phyloP scores from a whole-genome alignment of 2,329 filamentous ascomycete species.

The Diaporthe helianthi region DNA sequence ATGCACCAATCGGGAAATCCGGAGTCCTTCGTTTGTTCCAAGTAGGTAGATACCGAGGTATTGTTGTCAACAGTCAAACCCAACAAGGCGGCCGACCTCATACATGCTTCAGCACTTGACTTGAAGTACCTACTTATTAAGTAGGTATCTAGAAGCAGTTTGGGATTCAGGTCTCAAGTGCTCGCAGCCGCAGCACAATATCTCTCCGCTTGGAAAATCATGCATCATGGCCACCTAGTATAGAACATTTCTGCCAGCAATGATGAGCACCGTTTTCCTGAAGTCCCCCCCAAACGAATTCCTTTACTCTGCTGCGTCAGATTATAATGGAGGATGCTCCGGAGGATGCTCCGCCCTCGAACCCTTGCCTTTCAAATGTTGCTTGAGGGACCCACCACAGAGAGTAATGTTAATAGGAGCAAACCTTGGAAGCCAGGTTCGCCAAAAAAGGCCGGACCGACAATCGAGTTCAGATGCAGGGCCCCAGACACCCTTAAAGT shows the following conservation, averaged over 20 bases:
- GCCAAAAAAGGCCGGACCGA: slow-evolving; percentile 1
- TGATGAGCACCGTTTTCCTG: background rate
- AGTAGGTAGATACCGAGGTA: no score
- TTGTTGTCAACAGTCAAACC: no score
- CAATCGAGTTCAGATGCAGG: background rate
- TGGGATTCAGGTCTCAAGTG: no score
- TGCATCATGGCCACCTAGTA: no score
- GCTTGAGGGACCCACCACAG: background rate
- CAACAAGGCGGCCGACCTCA: no score
- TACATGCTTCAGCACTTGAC: no score
- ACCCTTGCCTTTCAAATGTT: slow-evolving; percentile 1
- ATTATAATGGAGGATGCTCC: background rate
- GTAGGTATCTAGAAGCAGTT: no score
- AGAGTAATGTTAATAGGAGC: no score
- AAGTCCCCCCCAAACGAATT: background rate
- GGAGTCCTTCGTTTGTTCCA: background rate
- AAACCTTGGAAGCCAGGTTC: background rate
- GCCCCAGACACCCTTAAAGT: background rate
- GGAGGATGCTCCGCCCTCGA: slow-evolving; percentile 3
- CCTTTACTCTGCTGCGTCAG: background rate
- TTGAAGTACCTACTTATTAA: no score
- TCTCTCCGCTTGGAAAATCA: background rate
- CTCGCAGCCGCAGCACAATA: no score
- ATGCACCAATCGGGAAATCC: background rate
- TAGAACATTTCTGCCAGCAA: background rate